phyloP scores from a whole-genome alignment of 2,329 filamentous ascomycete genomes.

The Cladobotryum protrusum region DNA sequence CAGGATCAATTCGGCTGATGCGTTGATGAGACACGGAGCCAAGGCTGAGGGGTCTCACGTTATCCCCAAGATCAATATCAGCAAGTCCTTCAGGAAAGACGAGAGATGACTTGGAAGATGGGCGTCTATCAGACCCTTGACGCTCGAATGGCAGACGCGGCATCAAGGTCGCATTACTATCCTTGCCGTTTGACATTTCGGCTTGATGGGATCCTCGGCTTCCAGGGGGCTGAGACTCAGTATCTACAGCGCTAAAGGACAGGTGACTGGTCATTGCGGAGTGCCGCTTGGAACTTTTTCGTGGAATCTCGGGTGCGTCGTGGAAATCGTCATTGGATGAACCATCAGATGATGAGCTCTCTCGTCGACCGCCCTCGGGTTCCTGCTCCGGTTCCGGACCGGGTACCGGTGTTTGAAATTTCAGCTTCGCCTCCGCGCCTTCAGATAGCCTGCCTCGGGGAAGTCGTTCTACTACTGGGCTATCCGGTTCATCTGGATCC shows the following conservation, averaged over 20 bases:
- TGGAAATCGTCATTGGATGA: slow-evolving; percentile 27
- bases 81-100: slow-evolving; percentile 41
- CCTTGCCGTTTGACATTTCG: slow-evolving; percentile 6
- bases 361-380: not conserved
- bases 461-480: slow-evolving; percentile 26
- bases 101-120: slow-evolving; percentile 46
- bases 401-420: slow-evolving; percentile 15
- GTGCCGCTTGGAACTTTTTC: slow-evolving; percentile 65
- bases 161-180: slow-evolving; percentile 14
- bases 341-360: not conserved
- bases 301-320: slow-evolving; percentile 54
- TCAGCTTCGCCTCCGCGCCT: not conserved
- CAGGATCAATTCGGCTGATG: slow-evolving; percentile 49
- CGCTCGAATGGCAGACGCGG: slow-evolving; percentile 51
- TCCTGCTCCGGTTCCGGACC: slow-evolving; percentile 10
- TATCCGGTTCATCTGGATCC: slow-evolving; percentile 37
- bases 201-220: slow-evolving; percentile 13
- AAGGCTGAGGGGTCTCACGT: slow-evolving; percentile 47
- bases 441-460: slow-evolving; percentile 12
- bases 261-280: slow-evolving; percentile 34
- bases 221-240: slow-evolving; percentile 14
- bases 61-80: slow-evolving; percentile 34
- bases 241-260: slow-evolving; percentile 29
- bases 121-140: slow-evolving; percentile 45
- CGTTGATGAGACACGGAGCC: slow-evolving; percentile 54